These are phyloP conservation scores for Eremothecium gossypii DNA, from an alignment of 1,139 yeast species.

Conservation along the genomic window DNA sequence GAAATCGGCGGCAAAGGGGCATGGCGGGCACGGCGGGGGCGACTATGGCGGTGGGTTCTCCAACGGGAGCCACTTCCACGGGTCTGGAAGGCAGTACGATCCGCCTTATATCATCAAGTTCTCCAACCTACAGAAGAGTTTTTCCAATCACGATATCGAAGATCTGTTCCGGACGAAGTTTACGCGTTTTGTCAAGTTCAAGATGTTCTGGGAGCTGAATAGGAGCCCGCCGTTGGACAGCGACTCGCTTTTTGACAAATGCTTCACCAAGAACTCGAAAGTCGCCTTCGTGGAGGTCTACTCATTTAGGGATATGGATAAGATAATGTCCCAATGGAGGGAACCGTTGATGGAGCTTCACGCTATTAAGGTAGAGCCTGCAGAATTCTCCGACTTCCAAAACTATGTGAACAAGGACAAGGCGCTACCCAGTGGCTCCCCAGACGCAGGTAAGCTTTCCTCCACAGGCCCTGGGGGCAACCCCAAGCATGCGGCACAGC, in stretches of 20 bases:
- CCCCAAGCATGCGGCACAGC: neutral
- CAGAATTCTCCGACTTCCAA: slow-evolving; percentile 26
- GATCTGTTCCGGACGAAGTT: slow-evolving; percentile 32
- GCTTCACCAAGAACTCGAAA: slow-evolving; percentile 33
- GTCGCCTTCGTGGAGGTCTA: slow-evolving; percentile 56
- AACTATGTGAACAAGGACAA: slow-evolving; percentile 23
- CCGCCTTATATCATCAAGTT: slow-evolving; percentile 55
- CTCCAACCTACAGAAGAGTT: slow-evolving; percentile 38
- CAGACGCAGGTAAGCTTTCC: slow-evolving; percentile 21
- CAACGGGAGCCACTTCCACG: slow-evolving; percentile 6
- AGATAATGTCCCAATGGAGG: slow-evolving; percentile 27
- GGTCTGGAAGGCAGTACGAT: slow-evolving; percentile 13
- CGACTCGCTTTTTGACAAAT: slow-evolving; percentile 24
- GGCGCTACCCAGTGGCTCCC: slow-evolving; percentile 17
- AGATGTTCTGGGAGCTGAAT: slow-evolving; percentile 35
- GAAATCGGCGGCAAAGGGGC: slow-evolving; percentile 15
- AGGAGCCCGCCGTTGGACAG: slow-evolving; percentile 21
- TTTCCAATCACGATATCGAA: slow-evolving; percentile 29
- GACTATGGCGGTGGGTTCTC: slow-evolving; percentile 4
- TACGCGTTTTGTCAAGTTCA: slow-evolving; percentile 31
- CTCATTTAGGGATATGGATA: slow-evolving; percentile 39
- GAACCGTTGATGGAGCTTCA: slow-evolving; percentile 24
- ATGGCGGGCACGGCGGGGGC: slow-evolving; percentile 8
- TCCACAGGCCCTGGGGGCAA: slow-evolving; percentile 10
- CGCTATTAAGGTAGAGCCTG: slow-evolving; percentile 20